Evolutionary conservation across 768 basidiomycete species (phyloP), one percentile per base, ranked within the genome.

Genomic region (Hypholoma fasciculare): DNA sequence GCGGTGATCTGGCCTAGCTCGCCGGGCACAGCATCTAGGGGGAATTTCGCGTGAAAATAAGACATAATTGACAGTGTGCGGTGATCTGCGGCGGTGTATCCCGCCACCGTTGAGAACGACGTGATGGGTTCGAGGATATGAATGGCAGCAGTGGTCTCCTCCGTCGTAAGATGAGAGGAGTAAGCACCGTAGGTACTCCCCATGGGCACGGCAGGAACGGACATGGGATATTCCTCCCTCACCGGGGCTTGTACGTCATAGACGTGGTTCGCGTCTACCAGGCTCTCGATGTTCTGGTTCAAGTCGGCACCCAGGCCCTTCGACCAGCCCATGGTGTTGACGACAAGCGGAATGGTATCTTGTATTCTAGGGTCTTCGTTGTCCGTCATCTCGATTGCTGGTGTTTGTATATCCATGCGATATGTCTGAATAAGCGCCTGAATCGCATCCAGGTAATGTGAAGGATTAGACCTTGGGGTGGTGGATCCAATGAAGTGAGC

Each of bases 271-370:
- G 92, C 84, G 20, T 82, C 76, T 4, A 85, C 73, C 36, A 86
- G 73, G 9, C 81, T 81, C 63, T 95, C 88, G 49, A 99, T 88
- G 60, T 82, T 82, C 13, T 68, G 69, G 2, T 85, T 82, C 11
- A 98, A 74, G 64, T 96, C 92, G 14, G 85, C 88, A 3, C 96
- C 96, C 2, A 97, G 83, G 7, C 96, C 96, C 69, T 96, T 98
- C 5, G 83, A 83, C 96, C 96, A 99, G 2, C 96, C 96, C 86
- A 96, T 96, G 0, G 92, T 98, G 69, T 98, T 99, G 52, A 98
- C 83, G 14, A 98, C 84, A 16, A 98, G 82, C 0, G 96, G 96
- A 4, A 95, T 83, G 26, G 73, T 59, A 49, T 89, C 85, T 6
- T 68, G 64, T 20, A 89, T 79, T 42, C 82, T 78, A 1, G 71